A percentile compares a stretch with the other conserved stretches of the same genome.
phyloP scores from a whole-genome alignment of 2,329 filamentous ascomycete species.

The Canariomyces notabilis region DNA sequence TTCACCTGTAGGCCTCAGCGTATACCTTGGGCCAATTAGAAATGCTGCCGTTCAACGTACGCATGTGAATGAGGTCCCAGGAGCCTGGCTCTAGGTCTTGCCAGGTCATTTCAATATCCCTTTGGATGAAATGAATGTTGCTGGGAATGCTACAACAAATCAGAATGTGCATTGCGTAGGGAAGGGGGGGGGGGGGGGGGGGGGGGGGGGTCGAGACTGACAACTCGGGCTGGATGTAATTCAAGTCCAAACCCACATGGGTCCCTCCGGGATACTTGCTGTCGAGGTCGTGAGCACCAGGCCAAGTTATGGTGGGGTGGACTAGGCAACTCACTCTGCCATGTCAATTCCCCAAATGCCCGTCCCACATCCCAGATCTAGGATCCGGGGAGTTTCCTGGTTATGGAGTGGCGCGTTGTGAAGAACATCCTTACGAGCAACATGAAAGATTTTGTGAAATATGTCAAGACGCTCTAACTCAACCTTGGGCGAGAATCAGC shows the following conservation, averaged over 20 bases:
- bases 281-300: neutral
- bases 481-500: constrained; percentile 39
- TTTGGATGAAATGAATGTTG: constrained; percentile 63
- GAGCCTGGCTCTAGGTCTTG: constrained; percentile 41
- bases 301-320: too few species aligned
- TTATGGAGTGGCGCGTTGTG: constrained; percentile 30
- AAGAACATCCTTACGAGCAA: constrained; percentile 50
- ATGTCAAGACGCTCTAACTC: constrained; percentile 78
- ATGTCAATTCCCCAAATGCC: constrained; percentile 90
- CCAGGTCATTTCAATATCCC: constrained; percentile 78
- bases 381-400: constrained; percentile 33
- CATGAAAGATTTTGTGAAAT: constrained; percentile 70
- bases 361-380: constrained; percentile 77
- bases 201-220: constrained; percentile 29
- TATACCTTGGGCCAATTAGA: constrained; percentile 72
- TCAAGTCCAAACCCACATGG: constrained; percentile 57
- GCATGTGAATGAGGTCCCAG: constrained; percentile 80
- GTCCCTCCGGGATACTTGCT: constrained; percentile 44
- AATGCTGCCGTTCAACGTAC: constrained; percentile 74
- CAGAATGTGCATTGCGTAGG: neutral
- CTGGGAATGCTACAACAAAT: constrained; percentile 56
- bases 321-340: constrained; percentile 55
- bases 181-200: neutral
- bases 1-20: constrained; percentile 60
- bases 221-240: constrained; percentile 55